Base-by-base conservation (phyloP, 1,139 yeast species). In the Lodderomyces beijingensis region DNA sequence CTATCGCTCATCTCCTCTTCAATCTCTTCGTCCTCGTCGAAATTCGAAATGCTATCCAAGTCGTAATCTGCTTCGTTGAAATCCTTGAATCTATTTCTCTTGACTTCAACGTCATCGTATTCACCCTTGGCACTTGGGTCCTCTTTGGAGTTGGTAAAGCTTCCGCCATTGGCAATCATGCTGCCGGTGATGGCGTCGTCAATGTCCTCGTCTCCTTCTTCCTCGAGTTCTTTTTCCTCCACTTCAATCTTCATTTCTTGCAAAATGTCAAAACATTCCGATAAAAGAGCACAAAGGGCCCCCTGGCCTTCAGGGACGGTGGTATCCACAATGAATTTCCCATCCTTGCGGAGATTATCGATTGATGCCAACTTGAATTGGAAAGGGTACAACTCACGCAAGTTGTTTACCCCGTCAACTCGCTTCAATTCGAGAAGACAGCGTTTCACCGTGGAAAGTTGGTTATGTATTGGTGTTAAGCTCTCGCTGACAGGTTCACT, bases 291-390 rank as follows among this genome's bases (percentile, higher is more conserved):
- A 55, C 81, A 88, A 41, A 91, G 68, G 25, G 95, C 80, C 8
- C 96, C 97, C 59, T 91, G 98, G 10, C 98, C 98, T 57, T 91
- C 96, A 5, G 98, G 98, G 25, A 89, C 81, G 43, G 85, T 84
- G 34, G 79, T 85, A 42, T 86, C 87, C 22, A 87, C 83, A 51
- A 84, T 77, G 50, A 91, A 91, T 62, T 85, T 89, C 21, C 98
- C 98, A 54, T 91, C 97, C 13, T 66, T 71, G 50, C 96, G 75
- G 51, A 84, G 58, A 49, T 87, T 84, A 55, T 91, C 97, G 42
- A 91, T 70, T 10, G 94, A 81, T 1, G 94, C 93, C 37, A 91
- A 70, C 58, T 91, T 91, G 78, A 91, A 79, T 58, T 91, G 97
- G 56, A 86, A 91, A 6, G 97, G 98, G 50, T 88, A 91, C 38